Percentiles rank a stretch among this genome's conserved stretches.
Conservation (phyloP, 495 filamentous ascomycete species). For the Lophiotrema nucula region DNA sequence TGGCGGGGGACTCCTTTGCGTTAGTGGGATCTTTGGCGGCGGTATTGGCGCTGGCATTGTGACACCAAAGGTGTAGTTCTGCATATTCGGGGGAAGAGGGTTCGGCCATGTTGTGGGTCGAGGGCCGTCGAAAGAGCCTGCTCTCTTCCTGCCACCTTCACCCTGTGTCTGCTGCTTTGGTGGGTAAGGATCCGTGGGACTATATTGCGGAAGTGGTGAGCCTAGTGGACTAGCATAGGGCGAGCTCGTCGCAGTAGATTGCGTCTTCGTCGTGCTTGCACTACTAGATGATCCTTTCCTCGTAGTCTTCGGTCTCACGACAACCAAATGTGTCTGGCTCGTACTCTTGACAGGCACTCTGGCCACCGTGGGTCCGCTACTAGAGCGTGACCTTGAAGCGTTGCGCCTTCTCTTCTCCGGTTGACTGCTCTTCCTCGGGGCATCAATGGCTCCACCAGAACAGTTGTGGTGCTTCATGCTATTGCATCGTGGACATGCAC, state of each 20-base stretch:
- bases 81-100: slow-evolving; percentile 6
- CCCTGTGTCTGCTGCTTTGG: neutral
- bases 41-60: neutral
- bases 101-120: slow-evolving; percentile 29
- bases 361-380: slow-evolving; percentile 15
- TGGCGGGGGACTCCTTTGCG: neutral
- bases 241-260: slow-evolving; percentile 22
- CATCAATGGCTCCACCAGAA: neutral
- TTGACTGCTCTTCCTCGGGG: neutral
- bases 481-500: slow-evolving; percentile 16
- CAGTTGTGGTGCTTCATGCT: slow-evolving; percentile 22
- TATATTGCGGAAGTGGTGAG: slow-evolving; percentile 25
- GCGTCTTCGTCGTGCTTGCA: slow-evolving; percentile 16
- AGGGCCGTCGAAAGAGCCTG: slow-evolving; percentile 11
- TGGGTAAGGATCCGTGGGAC: slow-evolving; percentile 12
- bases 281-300: slow-evolving; percentile 24
- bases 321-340: slow-evolving; percentile 25
- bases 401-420: slow-evolving; percentile 16
- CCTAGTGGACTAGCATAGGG: slow-evolving; percentile 15
- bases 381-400: slow-evolving; percentile 7
- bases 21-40: neutral
- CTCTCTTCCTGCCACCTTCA: neutral
- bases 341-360: slow-evolving; percentile 25
- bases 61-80: too few relatives aligned
- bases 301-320: slow-evolving; percentile 24